Base-by-base conservation (phyloP, 768 basidiomycete species). In the Piloderma croceum region DNA sequence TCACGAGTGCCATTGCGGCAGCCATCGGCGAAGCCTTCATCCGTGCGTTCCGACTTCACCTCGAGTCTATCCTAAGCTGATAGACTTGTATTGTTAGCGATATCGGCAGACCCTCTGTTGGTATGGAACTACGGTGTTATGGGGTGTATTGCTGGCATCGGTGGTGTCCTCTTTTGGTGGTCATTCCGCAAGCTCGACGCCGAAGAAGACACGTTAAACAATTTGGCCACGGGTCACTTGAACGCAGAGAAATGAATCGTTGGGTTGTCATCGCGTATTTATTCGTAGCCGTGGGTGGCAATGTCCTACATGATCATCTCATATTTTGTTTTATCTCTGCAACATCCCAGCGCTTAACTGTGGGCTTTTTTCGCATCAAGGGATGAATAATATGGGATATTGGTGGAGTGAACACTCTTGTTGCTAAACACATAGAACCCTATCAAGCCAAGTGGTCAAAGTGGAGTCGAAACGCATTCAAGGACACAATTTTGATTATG, bases 11-110 rank as follows among this genome's bases (percentile, higher is more conserved):
- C 3, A 31, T 87, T 33, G 63, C 81, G 11, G 62, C 77, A 21
- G 81, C 81, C 21, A 44, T 87, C 32, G 76, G 76, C 36, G 83
- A 86, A 57, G 82, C 81, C 3, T 84, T 85, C 43, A 80, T 85
- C 44, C 68, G 81, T 81, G 40, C 41, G 79, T 73, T 12, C 10
- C 21, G 13, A 11, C 24, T 12, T 2, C 4, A 15, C 3, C 24
- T 33, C 24, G 1, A 18, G n/a, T 36, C 52, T 9, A 31, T 55
- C 39, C 50, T 21, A 48, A 29, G 11, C 25, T 38, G 3, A 19
- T 27, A 23, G 13, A 11, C 19, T 21, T 7, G 24, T 11, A 4
- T 31, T 13, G 10, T 11, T 20, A 75, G 76, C 81, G 3, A 67
- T 90, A 31, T 79, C 83, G 13, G 62, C 63, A 7, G 85, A 90